Evolutionary conservation across 2,329 filamentous ascomycete genomes (phyloP).

Genomic region (Lachnellula arida): DNA sequence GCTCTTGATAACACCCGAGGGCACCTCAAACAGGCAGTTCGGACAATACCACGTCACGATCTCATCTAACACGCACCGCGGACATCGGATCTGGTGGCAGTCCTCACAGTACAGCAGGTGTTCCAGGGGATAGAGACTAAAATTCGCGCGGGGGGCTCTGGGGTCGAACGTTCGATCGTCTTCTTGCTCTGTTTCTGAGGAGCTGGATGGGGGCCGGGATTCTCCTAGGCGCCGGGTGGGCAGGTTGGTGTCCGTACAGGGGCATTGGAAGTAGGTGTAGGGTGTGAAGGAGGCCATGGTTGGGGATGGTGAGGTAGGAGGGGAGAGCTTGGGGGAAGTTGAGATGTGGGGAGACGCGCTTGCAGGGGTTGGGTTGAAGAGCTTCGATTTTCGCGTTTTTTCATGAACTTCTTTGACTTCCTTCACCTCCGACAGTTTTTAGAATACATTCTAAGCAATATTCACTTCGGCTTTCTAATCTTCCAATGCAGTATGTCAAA

Average conservation of each 20-base stretch:
- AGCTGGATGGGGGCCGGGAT: conserved; percentile 24
- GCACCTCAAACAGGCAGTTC: conserved; percentile 91
- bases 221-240: conserved; percentile 31
- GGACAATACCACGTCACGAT: conserved; percentile 95
- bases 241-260: conserved; percentile 49
- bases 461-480: neutral
- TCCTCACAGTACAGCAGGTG: conserved; percentile 96
- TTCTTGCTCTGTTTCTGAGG: conserved; percentile 39
- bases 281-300: conserved; percentile 50
- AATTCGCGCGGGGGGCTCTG: conserved; percentile 77
- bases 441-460: neutral
- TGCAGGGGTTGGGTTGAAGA: neutral
- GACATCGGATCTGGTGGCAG: conserved; percentile 92
- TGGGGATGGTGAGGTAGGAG: neutral
- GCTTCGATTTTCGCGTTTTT: neutral
- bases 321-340: neutral
- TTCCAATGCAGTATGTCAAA: too few species aligned
- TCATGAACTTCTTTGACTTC: neutral
- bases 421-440: neutral
- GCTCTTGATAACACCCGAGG: conserved; percentile 84
- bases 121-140: conserved; percentile 88
- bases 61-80: conserved; percentile 86
- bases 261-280: conserved; percentile 64
- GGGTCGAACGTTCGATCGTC: conserved; percentile 84
- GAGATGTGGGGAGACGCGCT: conserved; percentile 10